phyloP scores from a whole-genome alignment of 2,329 filamentous ascomycete genomes.

The Aspergillus aculeatus region DNA sequence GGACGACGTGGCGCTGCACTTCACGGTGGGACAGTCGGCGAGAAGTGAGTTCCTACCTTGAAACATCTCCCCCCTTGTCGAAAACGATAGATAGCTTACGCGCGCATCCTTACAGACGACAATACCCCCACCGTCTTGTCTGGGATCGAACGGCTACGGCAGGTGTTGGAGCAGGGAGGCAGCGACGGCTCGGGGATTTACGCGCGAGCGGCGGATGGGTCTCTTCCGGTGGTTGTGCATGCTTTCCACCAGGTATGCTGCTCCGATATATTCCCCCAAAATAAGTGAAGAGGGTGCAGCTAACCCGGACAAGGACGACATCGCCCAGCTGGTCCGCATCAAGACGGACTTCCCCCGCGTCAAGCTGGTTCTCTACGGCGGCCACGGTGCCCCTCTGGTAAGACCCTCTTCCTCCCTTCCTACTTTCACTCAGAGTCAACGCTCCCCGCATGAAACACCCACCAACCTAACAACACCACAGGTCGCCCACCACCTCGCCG shows the following conservation, averaged over 20 bases:
- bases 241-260: not conserved
- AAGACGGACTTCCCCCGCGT: constrained; percentile 2
- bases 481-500: constrained; percentile 44
- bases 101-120: not conserved
- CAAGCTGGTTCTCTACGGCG: constrained; percentile 2
- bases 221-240: constrained; percentile 1
- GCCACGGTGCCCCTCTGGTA: constrained; percentile 1
- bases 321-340: constrained; percentile 1
- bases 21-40: constrained; percentile 1
- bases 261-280: not conserved
- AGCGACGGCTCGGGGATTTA: not conserved
- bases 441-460: not conserved
- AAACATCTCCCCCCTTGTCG: not conserved
- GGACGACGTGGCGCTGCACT: constrained; percentile 2
- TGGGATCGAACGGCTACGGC: not conserved
- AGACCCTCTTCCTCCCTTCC: not conserved
- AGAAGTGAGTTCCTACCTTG: not conserved
- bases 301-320: constrained; percentile 3
- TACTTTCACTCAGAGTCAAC: no score
- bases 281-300: not conserved
- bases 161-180: not conserved
- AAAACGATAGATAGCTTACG: not conserved
- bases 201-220: constrained; percentile 1
- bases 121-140: not conserved
- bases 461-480: not conserved